Conservation (phyloP, 225 moss, liverwort and hornwort species). For the Pseudoscleropodium purum region DNA sequence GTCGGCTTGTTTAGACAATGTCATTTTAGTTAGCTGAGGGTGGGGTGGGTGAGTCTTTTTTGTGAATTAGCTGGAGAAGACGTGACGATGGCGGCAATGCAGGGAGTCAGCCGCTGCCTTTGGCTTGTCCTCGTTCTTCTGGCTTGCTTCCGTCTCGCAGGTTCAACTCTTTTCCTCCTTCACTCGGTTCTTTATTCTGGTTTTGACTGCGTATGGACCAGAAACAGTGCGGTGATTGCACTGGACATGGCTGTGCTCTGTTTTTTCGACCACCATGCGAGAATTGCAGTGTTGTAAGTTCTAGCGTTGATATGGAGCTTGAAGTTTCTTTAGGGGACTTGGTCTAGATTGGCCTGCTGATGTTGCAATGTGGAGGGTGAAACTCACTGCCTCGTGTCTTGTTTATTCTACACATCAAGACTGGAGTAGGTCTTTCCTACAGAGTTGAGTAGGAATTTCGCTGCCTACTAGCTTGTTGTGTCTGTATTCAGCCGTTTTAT, state of each 20-base stretch:
- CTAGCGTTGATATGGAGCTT: no score
- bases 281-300: neutral
- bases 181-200: neutral
- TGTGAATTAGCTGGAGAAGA: neutral
- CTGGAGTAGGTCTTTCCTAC: neutral
- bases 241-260: neutral
- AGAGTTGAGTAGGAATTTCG: neutral
- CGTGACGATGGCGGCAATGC: constrained; percentile 13
- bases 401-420: neutral
- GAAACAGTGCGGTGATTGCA: neutral
- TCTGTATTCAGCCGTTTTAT: neutral
- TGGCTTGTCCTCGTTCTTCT: neutral
- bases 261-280: neutral
- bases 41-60: no score
- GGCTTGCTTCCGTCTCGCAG: constrained; percentile 21
- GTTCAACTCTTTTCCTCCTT: neutral
- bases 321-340: neutral
- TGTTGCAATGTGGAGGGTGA: neutral
- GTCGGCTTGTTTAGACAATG: neutral
- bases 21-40: neutral
- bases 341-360: neutral
- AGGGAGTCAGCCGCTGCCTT: neutral
- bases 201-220: neutral
- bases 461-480: neutral
- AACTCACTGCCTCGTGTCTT: neutral